Base-by-base conservation (phyloP, 73 alveolate species). In the Uronychia binucleata region DNA sequence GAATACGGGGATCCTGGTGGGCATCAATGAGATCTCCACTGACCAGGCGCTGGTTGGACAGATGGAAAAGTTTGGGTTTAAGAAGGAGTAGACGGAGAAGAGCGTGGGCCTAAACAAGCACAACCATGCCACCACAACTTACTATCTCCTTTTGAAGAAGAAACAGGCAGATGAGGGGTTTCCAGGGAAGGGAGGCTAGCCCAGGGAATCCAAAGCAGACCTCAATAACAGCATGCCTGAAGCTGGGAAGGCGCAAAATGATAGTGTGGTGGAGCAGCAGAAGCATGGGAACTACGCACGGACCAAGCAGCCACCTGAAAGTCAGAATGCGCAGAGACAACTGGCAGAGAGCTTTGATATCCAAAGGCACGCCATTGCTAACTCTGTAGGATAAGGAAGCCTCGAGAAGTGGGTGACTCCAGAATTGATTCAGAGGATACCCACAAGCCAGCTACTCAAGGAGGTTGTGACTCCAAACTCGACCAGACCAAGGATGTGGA, bases 41-140 rank as follows among this genome's bases (percentile, higher is more conserved):
- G 94, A 84, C 87, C 81, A 30, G 58, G 94, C 77, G 34, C 33
- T 88, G 0, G 59, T 88, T 29, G 58, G 35, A 11, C 27, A 28
- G 74, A 58, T 84, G 82, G 83, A 85, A 35, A 88, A 58, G 34
- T 90, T 77, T 85, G 91, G 87, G 26, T 60, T 78, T 59, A 86
- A 91, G 25, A 81, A 83, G 87, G 87, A 81, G 75, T 75, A 83
- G 46, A 87, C 86, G 35, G 78, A 81, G 58, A 87, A 90, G 33
- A 46, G 86, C 26, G 31, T 90, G 35, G 80, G 57, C 28, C 26
- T 31, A 67, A 93, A 93, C 79, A 93, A 90, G 58, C 97, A 95
- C 90, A 95, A 95, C 84, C 85, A 90, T 87, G 92, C 92, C 60
- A 92, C 97, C 29, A 86, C 97, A n/a, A 95, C 98, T 25, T 95